Evolutionary conservation across 768 basidiomycete species (phyloP).

Genomic region (Lentinula sp.): DNA sequence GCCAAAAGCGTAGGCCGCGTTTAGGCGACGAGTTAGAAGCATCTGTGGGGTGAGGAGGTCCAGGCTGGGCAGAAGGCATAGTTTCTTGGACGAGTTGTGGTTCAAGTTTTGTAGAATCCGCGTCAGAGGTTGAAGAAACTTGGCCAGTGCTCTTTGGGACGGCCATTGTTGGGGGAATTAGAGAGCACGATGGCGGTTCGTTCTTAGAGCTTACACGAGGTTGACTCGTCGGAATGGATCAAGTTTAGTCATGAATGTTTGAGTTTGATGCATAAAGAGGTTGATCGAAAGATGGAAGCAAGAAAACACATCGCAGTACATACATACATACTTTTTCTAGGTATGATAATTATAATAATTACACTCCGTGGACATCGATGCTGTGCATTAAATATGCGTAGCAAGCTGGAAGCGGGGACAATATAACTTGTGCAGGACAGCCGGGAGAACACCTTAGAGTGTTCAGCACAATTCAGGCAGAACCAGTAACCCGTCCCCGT

Average conservation of each 20-base stretch:
- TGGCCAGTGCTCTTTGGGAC: background rate
- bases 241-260: background rate
- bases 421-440: background rate
- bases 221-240: background rate
- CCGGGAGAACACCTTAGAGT: background rate
- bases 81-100: background rate
- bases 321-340: background rate
- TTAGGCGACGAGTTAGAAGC: background rate
- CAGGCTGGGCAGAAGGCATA: background rate
- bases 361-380: background rate
- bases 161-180: background rate
- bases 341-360: too few species aligned
- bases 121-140: background rate
- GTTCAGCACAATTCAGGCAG: too few species aligned
- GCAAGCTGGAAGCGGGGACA: background rate
- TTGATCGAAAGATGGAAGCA: background rate
- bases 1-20: constrained; percentile 19
- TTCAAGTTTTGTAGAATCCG: background rate
- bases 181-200: background rate
- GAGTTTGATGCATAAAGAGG: background rate
- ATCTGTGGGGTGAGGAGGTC: background rate
- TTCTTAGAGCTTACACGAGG: background rate
- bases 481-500: background rate
- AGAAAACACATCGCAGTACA: too few species aligned
- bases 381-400: background rate